These are phyloP conservation scores for Alternaria tenuissima DNA, from an alignment of 2,329 filamentous ascomycete species.

Conservation along the genomic window DNA sequence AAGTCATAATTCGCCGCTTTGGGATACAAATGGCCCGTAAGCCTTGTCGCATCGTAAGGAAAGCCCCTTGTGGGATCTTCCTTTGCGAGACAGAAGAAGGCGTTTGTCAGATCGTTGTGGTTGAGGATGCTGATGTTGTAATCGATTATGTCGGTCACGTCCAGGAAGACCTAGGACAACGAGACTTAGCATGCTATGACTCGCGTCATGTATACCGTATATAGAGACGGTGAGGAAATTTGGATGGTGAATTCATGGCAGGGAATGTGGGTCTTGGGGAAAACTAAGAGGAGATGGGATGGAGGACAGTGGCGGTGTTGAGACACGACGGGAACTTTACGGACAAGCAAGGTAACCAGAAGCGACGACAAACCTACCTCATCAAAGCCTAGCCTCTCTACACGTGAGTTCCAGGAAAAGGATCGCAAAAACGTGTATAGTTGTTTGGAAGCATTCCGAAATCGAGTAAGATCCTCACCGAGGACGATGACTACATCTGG, in stretches of 20 bases:
- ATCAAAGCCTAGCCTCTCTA: constrained; percentile 87
- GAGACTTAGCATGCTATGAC: constrained; percentile 12
- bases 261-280: too few relatives aligned
- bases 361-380: constrained; percentile 66
- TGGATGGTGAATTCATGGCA: neutral
- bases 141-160: constrained; percentile 85
- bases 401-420: constrained; percentile 79
- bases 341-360: too few relatives aligned
- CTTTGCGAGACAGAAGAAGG: constrained; percentile 81
- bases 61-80: constrained; percentile 84
- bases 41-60: constrained; percentile 72
- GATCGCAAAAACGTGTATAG: constrained; percentile 76
- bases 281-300: too few relatives aligned
- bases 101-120: constrained; percentile 66
- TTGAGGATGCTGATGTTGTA: constrained; percentile 82
- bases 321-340: neutral
- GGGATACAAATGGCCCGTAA: constrained; percentile 72
- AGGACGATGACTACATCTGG: constrained; percentile 85
- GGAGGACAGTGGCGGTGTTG: constrained; percentile 8
- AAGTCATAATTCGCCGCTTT: constrained; percentile 20
- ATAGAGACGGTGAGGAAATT: neutral
- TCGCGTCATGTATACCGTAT: too few relatives aligned
- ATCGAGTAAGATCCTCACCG: constrained; percentile 76
- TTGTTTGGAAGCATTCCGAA: constrained; percentile 84
- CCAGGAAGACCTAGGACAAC: constrained; percentile 66